Evolutionary conservation across 2,329 filamentous ascomycete species (phyloP), one percentile per base, ranked within the genome.

Genomic region (Colletotrichum sp.): DNA sequence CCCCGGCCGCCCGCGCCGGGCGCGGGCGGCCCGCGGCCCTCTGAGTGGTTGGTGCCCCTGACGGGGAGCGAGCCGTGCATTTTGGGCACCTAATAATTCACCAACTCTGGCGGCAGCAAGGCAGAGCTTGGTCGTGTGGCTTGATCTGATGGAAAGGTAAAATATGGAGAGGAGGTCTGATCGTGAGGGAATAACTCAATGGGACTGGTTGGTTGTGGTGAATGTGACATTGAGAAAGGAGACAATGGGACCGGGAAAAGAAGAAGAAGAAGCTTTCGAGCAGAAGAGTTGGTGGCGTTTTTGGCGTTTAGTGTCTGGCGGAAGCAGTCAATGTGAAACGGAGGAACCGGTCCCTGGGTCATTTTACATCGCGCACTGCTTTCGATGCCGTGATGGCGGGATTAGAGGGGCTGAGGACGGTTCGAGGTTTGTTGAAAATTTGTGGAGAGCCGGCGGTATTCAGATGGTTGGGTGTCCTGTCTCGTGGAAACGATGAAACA

Each of bases 271-370:
- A 59, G 26, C 22, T 26, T 59, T 60, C 16, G 57, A 22, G 22
- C n/a, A 30, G 9, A 22, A 60, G 26, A 32, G 2, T n/a, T 12
- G 8, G 28, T 18, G 18, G 28, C 28, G 57, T 28, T 24, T 57
- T 30, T 13, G 57, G 28, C 16, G 44, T 26, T 10, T n/a, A 22
- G 7, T 8, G 34, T 39, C 36, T 34, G 65, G 48, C 22, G 63
- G 36, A 16, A 39, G 10, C 52, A 44, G 64, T 72, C 55, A 72
- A 72, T 72, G 71, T 55, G 64, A 67, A 72, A 68, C 70, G 70
- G 32, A 59, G 55, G 52, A 72, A 68, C 63, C 44, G 71, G 64
- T 72, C 71, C 64, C 55, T 68, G 64, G 26, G 34, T 28, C 59
- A 60, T 60, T 60, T 44, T 28, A 36, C 28, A n/a, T n/a, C n/a